A percentile compares a stretch with the other conserved stretches of the same genome.
Evolutionary conservation across 306 rosid species (phyloP).

Genomic region (Ochetophila trinervis): DNA sequence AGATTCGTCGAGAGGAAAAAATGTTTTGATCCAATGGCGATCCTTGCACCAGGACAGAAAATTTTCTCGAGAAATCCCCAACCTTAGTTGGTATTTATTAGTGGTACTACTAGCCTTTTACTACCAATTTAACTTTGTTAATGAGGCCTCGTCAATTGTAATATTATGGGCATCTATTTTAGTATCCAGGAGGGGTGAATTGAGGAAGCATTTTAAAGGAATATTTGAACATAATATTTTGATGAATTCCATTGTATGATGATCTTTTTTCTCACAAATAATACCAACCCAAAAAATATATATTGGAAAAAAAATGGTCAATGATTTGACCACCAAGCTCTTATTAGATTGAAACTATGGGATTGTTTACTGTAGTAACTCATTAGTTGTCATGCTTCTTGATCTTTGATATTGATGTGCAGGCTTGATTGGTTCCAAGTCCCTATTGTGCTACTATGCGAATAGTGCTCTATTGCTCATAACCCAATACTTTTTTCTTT

Average conservation of each 20-base stretch:
- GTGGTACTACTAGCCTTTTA: too few species aligned
- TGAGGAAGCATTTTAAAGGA: constrained; percentile 22
- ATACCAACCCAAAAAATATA: not conserved
- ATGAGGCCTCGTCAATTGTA: constrained; percentile 5
- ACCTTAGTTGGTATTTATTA: constrained; percentile 1
- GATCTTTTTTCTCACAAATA: not conserved
- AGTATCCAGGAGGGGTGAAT: constrained; percentile 11
- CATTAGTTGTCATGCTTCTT: constrained; percentile 1
- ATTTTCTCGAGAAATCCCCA: constrained; percentile 52
- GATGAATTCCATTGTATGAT: not conserved
- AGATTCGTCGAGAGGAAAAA: constrained; percentile 54
- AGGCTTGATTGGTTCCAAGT: constrained; percentile 20
- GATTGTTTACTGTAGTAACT: not conserved
- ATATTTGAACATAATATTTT: constrained; percentile 7
- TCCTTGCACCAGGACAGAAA: constrained; percentile 88
- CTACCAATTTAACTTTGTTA: not conserved
- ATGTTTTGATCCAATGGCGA: constrained; percentile 70
- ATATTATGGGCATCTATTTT: constrained; percentile 5
- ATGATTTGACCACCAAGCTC: constrained; percentile 6
- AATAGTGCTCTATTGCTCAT: constrained; percentile 22
- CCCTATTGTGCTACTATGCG: constrained; percentile 32
- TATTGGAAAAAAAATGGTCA: constrained; percentile 6
- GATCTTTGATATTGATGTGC: constrained; percentile 6
- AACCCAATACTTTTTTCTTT: not conserved
- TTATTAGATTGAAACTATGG: constrained; percentile 1